Evolutionary conservation across 1,284 basidiomycete species (phyloP).

Genomic region (Inonotus obliquus): DNA sequence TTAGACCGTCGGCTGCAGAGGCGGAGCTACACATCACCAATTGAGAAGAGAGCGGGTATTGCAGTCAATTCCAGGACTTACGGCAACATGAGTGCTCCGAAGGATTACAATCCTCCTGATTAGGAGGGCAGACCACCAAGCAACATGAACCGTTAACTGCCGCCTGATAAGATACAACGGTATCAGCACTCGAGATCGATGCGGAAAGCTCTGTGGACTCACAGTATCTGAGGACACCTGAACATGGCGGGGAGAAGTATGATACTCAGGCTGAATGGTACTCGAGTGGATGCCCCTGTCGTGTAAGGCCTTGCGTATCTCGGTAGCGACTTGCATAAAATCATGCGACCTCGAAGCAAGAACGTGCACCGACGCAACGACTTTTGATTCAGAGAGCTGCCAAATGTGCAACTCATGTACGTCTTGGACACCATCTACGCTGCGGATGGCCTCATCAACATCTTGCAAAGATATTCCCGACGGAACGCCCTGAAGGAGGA

Average conservation of each 20-base stretch:
- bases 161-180: background rate
- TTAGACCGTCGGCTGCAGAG: slow-evolving; percentile 38
- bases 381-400: slow-evolving; percentile 87
- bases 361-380: slow-evolving; percentile 95
- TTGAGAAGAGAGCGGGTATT: background rate
- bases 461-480: slow-evolving; percentile 84
- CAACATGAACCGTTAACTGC: slow-evolving; percentile 30
- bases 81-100: slow-evolving; percentile 75
- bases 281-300: slow-evolving; percentile 91
- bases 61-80: slow-evolving; percentile 37
- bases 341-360: slow-evolving; percentile 75
- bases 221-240: slow-evolving; percentile 32
- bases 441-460: slow-evolving; percentile 75
- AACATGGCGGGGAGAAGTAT: slow-evolving; percentile 32
- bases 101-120: slow-evolving; percentile 59
- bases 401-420: slow-evolving; percentile 97
- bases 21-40: slow-evolving; percentile 39
- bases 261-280: slow-evolving; percentile 85
- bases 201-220: background rate
- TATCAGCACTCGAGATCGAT: background rate
- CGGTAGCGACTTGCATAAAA: slow-evolving; percentile 87
- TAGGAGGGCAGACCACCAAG: slow-evolving; percentile 47
- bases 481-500: slow-evolving; percentile 96
- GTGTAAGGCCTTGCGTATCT: slow-evolving; percentile 83
- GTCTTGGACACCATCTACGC: slow-evolving; percentile 84